Conservation (phyloP, 345 rosid genomes). For the Nasturtium officinale region DNA sequence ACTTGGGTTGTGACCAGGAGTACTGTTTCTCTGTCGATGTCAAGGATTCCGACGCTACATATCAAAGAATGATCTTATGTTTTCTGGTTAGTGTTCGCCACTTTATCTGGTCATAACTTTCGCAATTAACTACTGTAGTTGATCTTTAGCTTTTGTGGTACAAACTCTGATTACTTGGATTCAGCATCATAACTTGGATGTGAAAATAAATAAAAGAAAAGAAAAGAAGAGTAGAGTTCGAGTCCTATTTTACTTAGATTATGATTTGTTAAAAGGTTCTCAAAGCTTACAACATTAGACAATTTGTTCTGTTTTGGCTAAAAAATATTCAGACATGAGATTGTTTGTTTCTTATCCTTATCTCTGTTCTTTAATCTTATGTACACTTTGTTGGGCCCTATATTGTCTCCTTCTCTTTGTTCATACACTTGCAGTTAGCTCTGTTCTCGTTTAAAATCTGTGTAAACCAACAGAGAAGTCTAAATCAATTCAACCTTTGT, state of each 20-base stretch:
- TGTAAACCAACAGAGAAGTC: not conserved
- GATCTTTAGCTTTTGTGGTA: not conserved
- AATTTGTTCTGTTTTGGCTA: constrained; percentile 12
- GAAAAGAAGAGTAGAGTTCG: not conserved
- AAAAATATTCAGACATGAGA: constrained; percentile 34
- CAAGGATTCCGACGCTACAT: constrained; percentile 44
- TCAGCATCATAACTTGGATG: constrained; percentile 2
- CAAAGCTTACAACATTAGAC: constrained; percentile 26
- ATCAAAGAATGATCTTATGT: constrained; percentile 31
- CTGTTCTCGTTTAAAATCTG: constrained; percentile 41
- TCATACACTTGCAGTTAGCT: constrained; percentile 44
- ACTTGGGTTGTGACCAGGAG: constrained; percentile 86
- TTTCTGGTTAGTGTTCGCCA: not conserved
- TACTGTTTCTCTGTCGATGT: constrained; percentile 61
- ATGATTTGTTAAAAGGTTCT: constrained; percentile 19
- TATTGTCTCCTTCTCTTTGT: constrained; percentile 38
- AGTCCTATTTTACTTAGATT: constrained; percentile 13
- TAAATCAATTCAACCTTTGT: not conserved
- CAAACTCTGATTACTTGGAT: not conserved
- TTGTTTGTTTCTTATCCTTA: constrained; percentile 6
- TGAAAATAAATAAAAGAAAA: too few species aligned
- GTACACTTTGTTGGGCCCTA: constrained; percentile 22
- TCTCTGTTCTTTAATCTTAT: constrained; percentile 24
- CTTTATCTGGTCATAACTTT: not conserved
- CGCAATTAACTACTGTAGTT: not conserved